Evolutionary conservation across 495 filamentous ascomycete genomes (phyloP), one percentile per base, ranked within the genome.

Genomic region (Aspergillus heteromorphus): DNA sequence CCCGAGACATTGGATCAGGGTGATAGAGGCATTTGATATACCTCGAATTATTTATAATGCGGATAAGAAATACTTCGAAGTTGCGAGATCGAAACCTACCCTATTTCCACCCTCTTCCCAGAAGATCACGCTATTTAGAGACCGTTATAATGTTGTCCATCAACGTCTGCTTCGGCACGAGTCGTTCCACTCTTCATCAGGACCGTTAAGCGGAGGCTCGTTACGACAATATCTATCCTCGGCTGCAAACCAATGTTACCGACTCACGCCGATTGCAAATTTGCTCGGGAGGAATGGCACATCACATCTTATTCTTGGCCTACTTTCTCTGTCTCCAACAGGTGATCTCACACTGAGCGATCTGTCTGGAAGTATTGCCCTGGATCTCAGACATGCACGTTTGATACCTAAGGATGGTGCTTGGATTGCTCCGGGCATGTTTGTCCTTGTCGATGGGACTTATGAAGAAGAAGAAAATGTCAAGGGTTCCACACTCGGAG

Each of bases 341-440:
- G 95, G 95, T 6, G 80, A 80, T 34, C 71, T 97, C 2, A 85
- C 89, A 9, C 83, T 98, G 25, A 85, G 82, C 48, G 93, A 98
- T 61, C 68, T 89, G 25, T 92, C 92, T 1, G 93, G 92, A 21
- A 89, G 87, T 48, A 95, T 97, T 58, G 74, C 81, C 9, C 77
- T 98, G 14, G 90, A 97, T 58, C 69, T 97, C 16, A 82, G 84
- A 16, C 87, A 93, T 61, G 90, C 91, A 0, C 81, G 83, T 18
- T 80, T 87, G 34, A 85, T 96, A 54, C 92, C 91, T 1, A 83
- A 89, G 56, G 85, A 95, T 58, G 91, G 87, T 16, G 86, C 87
- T 6, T 97, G 89, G 87, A 95, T 96, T 63, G 81, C 84, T 0
- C 92, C 93, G 0, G 93, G 93, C 1, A 96, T 96, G 89, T 89